Evolutionary conservation across 371 early-diverging fungal genomes (phyloP).

Genomic region (Lichtheimia ornata): DNA sequence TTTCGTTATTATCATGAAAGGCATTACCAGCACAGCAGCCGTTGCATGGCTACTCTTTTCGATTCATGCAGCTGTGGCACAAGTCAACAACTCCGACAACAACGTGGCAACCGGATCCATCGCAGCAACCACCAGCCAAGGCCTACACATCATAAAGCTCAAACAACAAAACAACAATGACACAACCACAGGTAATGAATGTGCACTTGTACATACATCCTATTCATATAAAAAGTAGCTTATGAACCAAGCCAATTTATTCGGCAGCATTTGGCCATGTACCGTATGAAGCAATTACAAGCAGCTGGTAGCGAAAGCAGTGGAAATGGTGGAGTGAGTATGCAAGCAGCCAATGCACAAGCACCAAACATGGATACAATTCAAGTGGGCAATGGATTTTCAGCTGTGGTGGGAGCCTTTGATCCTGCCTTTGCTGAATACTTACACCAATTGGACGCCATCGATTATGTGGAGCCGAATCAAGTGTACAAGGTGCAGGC

Average conservation of each 20-base stretch:
- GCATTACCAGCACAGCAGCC: not conserved
- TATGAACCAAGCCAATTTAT: slow-evolving; percentile 15
- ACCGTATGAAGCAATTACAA: slow-evolving; percentile 9
- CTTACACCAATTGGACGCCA: slow-evolving; percentile 24
- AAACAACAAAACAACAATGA: slow-evolving; percentile 4
- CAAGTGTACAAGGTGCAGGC: slow-evolving; percentile 28
- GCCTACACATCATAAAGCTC: slow-evolving; percentile 17
- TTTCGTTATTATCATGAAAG: too few relatives aligned
- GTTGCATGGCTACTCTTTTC: not conserved
- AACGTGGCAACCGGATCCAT: not conserved
- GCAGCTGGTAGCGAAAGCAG: not conserved
- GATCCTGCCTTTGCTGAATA: slow-evolving; percentile 31
- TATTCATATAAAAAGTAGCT: not conserved
- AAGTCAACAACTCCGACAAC: not conserved
- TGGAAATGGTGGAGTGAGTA: not conserved
- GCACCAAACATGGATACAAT: slow-evolving; percentile 12
- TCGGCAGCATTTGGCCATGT: slow-evolving; percentile 17
- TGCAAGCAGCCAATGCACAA: not conserved
- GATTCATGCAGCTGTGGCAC: not conserved
- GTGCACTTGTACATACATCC: not conserved
- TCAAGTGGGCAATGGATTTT: slow-evolving; percentile 19
- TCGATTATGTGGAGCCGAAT: slow-evolving; percentile 60
- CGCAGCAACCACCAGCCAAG: not conserved
- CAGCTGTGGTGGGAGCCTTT: slow-evolving; percentile 24
- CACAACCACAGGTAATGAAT: slow-evolving; percentile 1